Percentiles rank a stretch among this genome's conserved stretches.
Conservation (phyloP, 2,329 filamentous ascomycete genomes). For the Diaporthe destruens region DNA sequence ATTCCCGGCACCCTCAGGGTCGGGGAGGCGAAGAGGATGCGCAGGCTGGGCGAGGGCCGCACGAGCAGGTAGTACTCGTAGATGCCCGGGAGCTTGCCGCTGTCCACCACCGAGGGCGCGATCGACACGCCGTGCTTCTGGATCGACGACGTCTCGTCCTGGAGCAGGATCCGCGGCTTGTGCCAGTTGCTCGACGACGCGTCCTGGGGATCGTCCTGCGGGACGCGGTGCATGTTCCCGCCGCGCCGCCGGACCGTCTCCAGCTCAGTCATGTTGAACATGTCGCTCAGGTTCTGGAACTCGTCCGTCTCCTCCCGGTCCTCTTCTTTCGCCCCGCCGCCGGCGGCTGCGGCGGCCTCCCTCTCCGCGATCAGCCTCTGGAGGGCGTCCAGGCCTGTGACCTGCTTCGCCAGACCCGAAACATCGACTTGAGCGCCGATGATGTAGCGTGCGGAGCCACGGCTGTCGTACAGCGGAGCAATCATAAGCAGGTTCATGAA, state of each 20-base stretch:
- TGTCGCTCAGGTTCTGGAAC: constrained; percentile 75
- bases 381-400: constrained; percentile 73
- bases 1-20: constrained; percentile 76
- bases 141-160: constrained; percentile 27
- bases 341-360: neutral
- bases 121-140: constrained; percentile 40
- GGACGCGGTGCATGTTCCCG: constrained; percentile 69
- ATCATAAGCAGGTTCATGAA: constrained; percentile 84
- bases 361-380: constrained; percentile 57
- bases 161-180: constrained; percentile 57
- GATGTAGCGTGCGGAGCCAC: constrained; percentile 75
- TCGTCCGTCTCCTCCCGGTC: constrained; percentile 59
- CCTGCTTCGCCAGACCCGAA: constrained; percentile 75
- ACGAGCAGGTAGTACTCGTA: constrained; percentile 74
- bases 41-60: constrained; percentile 73
- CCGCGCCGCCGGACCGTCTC: constrained; percentile 73
- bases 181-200: constrained; percentile 53
- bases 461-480: constrained; percentile 76
- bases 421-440: constrained; percentile 81
- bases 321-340: neutral
- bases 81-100: constrained; percentile 48
- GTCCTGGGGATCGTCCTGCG: constrained; percentile 54
- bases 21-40: constrained; percentile 77
- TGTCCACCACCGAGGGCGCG: constrained; percentile 32
- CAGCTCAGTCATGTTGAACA: constrained; percentile 77